Conservation (phyloP, 176 grass and related monocot genomes). For the Puccinellia tenuiflora region DNA sequence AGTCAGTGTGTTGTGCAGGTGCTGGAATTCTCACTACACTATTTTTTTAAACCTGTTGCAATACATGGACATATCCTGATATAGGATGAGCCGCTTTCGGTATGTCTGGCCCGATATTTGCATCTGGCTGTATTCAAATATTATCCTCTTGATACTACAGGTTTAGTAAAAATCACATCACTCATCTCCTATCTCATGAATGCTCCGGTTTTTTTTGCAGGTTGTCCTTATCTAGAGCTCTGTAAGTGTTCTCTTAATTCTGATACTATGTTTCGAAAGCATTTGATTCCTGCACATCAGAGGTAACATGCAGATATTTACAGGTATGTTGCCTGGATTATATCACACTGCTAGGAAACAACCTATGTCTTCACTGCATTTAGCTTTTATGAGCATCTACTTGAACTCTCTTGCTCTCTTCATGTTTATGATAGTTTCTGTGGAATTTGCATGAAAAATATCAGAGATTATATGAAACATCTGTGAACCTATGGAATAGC, state of each 20-base stretch:
- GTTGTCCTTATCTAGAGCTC: slow-evolving; percentile 67
- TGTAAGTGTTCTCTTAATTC: slow-evolving; percentile 40
- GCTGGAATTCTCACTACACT: too few relatives aligned
- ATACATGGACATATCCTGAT: too few relatives aligned
- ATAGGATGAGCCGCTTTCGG: too few relatives aligned
- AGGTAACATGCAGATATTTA: neutral
- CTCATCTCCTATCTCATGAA: neutral
- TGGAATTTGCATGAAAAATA: too few relatives aligned
- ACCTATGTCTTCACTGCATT: slow-evolving; percentile 36
- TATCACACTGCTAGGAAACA: slow-evolving; percentile 58
- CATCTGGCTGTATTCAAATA: slow-evolving; percentile 38
- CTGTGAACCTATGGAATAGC: too few relatives aligned
- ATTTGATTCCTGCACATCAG: neutral
- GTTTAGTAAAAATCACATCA: neutral
- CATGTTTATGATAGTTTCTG: too few relatives aligned
- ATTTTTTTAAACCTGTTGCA: too few relatives aligned
- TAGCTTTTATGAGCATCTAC: slow-evolving; percentile 32
- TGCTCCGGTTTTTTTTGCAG: slow-evolving; percentile 23
- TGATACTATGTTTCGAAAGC: neutral
- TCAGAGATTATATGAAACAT: too few relatives aligned
- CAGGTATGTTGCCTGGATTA: slow-evolving; percentile 57
- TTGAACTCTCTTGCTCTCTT: too few relatives aligned
- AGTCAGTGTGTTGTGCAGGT: too few relatives aligned
- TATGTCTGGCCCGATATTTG: slow-evolving; percentile 31
- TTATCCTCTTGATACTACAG: neutral